Evolutionary conservation across 306 rosid genomes (phyloP).

Genomic region (Trifolium repens): DNA sequence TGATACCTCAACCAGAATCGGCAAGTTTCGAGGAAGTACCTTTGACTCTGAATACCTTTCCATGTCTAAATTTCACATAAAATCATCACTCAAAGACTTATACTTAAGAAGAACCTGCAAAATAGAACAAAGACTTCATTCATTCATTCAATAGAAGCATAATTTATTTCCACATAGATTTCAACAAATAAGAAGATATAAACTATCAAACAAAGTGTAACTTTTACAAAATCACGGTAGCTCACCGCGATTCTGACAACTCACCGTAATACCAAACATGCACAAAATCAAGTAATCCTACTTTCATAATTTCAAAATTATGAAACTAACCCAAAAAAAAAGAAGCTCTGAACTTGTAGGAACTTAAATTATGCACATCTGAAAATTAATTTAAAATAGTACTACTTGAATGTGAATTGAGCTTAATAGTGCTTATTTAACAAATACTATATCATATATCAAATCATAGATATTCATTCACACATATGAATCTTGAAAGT

Average conservation of each 20-base stretch:
- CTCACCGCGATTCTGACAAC: background rate
- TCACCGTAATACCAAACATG: background rate
- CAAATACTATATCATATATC: too few relatives aligned
- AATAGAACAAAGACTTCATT: conserved; percentile 41
- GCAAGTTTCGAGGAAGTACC: conserved; percentile 56
- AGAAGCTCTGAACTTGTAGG: background rate
- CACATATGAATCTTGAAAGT: background rate
- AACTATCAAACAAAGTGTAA: background rate
- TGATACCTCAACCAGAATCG: conserved; percentile 56
- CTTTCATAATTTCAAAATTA: conserved; percentile 1
- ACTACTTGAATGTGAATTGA: conserved; percentile 8
- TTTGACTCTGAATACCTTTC: conserved; percentile 81
- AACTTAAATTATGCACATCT: background rate
- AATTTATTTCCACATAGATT: conserved; percentile 28
- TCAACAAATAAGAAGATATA: conserved; percentile 31
- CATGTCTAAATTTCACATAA: conserved; percentile 52
- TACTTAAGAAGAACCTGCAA: conserved; percentile 55
- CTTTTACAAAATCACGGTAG: background rate
- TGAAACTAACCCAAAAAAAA: background rate
- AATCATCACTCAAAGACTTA: conserved; percentile 50
- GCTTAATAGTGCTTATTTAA: background rate
- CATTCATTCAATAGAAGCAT: conserved; percentile 38
- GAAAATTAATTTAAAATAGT: background rate
- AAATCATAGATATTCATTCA: background rate
- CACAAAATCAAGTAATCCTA: conserved; percentile 18